Base-by-base conservation (phyloP, 805 yeast genomes). In the Schwanniomyces yamadae region DNA sequence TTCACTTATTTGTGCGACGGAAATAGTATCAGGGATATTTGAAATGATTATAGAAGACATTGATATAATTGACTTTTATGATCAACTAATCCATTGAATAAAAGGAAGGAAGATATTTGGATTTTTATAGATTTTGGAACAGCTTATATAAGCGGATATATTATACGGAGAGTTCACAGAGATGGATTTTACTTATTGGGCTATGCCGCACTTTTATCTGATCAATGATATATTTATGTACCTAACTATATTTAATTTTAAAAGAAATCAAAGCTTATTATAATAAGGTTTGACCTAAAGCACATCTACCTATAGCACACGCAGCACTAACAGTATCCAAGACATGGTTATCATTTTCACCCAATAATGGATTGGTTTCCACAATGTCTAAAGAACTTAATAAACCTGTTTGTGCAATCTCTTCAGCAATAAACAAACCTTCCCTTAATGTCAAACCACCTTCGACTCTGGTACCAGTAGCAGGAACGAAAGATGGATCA, bases 391-490 rank as follows among this genome's bases (percentile, higher is more conserved):
- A 68, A 9, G 95, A 93, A 8, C 82, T 81, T 44, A 91, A 75
- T 47, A 80, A 77, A n/a, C 96, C 96, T 18, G 95, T 78, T 53
- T 80, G 87, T 6, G 96, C 96, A 22, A 90, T 71, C 46, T 91
- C 93, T 66, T 91, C 99, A 42, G 90, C 93, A 36, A 91, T 64
- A 57, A 84, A 91, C 58, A 93, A 74, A 33, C 96, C 97, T 65
- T 91, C 99, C 66, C 99, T 78, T 61, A 91, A 74, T 6, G 96
- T 82, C 46, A 91, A 71, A 3, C 99, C 99, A 46, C 98, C 98
- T 59, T 95, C 81, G 11, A 91, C 99, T 28, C 97, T 91, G 1
- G 99, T 93, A 36, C 99, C 99, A 1, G 99, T 91, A 25, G 97
- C 95, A 13, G 96, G 97, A 10, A 93, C 96, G 55, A 71, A 89